A percentile compares a stretch with the other conserved stretches of the same genome.
Evolutionary conservation across 495 filamentous ascomycete genomes (phyloP).

Genomic region (Platismatia glauca): DNA sequence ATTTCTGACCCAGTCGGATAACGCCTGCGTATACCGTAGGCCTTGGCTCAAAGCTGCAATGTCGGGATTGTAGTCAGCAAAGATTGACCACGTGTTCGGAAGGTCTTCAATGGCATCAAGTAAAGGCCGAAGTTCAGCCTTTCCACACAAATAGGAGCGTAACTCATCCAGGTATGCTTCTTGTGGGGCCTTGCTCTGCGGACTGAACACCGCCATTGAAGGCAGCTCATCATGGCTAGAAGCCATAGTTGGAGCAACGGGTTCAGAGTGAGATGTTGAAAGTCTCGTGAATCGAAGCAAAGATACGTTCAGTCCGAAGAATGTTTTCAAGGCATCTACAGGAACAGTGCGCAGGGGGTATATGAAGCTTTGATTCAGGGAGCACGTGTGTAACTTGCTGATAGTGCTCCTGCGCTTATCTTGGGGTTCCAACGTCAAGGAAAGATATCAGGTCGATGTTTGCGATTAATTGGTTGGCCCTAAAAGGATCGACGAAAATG

Average conservation of each 20-base stretch:
- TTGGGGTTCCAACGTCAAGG: not conserved
- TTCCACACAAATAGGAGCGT: constrained; percentile 4
- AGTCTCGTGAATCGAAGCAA: constrained; percentile 1
- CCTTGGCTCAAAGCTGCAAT: constrained; percentile 20
- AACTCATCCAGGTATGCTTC: constrained; percentile 9
- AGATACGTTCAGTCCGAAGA: not conserved
- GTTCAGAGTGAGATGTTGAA: constrained; percentile 5
- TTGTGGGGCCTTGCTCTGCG: constrained; percentile 15
- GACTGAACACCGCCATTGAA: constrained; percentile 14
- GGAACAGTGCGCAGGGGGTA: not conserved
- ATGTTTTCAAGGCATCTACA: not conserved
- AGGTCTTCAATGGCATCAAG: constrained; percentile 9
- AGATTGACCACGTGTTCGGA: constrained; percentile 13
- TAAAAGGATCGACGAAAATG: not conserved
- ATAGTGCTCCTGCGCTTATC: too few species aligned
- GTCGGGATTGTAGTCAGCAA: constrained; percentile 3
- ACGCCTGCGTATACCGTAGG: constrained; percentile 6
- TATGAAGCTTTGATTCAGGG: not conserved
- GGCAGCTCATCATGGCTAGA: constrained; percentile 12
- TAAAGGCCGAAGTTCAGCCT: constrained; percentile 13
- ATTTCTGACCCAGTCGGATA: constrained; percentile 17
- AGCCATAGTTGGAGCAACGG: not conserved
- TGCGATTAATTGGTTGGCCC: not conserved
- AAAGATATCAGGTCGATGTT: not conserved
- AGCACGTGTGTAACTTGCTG: too few species aligned